phyloP scores from a whole-genome alignment of 352 stramenopile species.

The Pythium brachiatum region DNA sequence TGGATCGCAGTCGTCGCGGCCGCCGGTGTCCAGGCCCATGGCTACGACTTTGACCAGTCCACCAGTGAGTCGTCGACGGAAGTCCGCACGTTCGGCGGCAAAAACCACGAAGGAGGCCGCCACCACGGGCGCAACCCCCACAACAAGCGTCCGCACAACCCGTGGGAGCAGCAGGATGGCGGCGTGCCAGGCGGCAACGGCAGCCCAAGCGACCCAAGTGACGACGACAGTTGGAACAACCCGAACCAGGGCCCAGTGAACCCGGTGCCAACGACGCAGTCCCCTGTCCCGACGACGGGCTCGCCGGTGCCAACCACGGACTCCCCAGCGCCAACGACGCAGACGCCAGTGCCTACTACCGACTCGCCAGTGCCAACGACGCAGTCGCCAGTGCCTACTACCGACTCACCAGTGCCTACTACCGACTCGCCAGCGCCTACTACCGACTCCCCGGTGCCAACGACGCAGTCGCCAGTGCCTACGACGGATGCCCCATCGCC shows the following conservation, averaged over 20 bases:
- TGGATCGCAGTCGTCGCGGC: conserved; percentile 8
- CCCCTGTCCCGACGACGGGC: background rate
- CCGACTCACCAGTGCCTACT: too few species aligned
- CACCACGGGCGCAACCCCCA: background rate
- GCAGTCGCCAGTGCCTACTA: too few species aligned
- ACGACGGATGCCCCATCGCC: background rate
- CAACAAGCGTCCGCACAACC: background rate
- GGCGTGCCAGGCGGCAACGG: background rate
- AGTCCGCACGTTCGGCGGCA: background rate
- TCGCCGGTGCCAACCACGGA: background rate
- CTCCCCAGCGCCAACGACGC: background rate
- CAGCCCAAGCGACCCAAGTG: conserved; percentile 3
- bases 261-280: background rate
- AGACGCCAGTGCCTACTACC: too few species aligned
- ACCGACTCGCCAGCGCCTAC: too few species aligned
- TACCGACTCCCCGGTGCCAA: too few species aligned
- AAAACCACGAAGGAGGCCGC: too few species aligned
- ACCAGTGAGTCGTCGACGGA: background rate
- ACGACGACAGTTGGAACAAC: background rate
- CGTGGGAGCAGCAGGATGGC: conserved; percentile 15
- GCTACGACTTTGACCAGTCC: conserved; percentile 1
- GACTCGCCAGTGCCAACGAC: too few species aligned
- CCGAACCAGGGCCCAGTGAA: conserved; percentile 7
- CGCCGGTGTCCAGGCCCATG: background rate
- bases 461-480: too few species aligned